Base-by-base conservation (phyloP, 164 flowering plant species). In the Nymphaea colorata region DNA sequence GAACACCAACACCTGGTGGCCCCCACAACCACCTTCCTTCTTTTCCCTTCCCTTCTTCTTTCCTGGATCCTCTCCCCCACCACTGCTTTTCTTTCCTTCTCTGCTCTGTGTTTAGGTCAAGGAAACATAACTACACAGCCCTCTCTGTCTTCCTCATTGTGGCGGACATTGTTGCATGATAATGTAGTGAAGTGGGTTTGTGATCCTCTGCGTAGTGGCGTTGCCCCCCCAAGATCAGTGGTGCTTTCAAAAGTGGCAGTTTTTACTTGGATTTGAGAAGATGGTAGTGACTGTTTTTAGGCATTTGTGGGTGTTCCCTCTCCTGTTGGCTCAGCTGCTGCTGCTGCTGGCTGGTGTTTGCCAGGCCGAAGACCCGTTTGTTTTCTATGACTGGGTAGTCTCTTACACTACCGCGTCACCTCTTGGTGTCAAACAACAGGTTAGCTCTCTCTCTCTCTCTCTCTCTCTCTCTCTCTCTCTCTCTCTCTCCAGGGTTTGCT, bases 371-470 rank as follows among this genome's bases (percentile, higher is more conserved):
- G 96, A 88, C 75, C 88, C 92, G 0, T 71, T 64, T 61, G 82
- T 79, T 11, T 75, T 42, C 66, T 86, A 70, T 57, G 78, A 81
- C 11, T 83, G 90, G 71, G 79, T 75, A 8, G 44, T 87, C 71
- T 79, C 88, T 71, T 91, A 87, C 78, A 77, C 81, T 61, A 86
- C 85, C 7, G 86, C 74, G 64, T 76, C 97, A 61, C 97, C 97
- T 42, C 73, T 90, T 42, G 97, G 97, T 42, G 88, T 86, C 68
- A 77, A 84, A 63, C 94, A 88, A 71, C 89, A 80, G 96, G 93
- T 25, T 90, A 64, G 10, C 15, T 18, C 62, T 55, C 69, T 65
- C 59, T 65, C 11, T 14, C 53, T 65, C 36, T 65, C 18, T 44
- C 36, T 66, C 57, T 44, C 53, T 44, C 18, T 44, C 25, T 65